A percentile compares a stretch with the other conserved stretches of the same genome.
Conservation (phyloP, 805 yeast species). For the Candida stauntonica region DNA sequence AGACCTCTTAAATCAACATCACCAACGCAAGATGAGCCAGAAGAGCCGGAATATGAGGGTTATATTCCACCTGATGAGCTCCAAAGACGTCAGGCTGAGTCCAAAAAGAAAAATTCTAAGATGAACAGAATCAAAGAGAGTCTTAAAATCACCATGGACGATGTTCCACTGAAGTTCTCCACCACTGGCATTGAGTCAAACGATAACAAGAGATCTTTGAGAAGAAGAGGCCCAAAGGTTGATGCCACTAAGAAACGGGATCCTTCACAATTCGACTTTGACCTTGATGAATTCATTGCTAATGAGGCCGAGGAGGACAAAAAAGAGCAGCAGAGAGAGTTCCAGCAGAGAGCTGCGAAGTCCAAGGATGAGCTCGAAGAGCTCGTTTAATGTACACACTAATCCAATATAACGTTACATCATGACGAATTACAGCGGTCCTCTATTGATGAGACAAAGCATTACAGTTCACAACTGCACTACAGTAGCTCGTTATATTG, state of each 20-base stretch:
- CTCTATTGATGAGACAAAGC: too few relatives aligned
- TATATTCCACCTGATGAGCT: slow-evolving; percentile 26
- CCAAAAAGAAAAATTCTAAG: slow-evolving; percentile 11
- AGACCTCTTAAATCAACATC: neutral
- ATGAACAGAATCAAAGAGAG: slow-evolving; percentile 12
- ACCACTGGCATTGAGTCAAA: neutral
- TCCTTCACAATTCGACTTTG: slow-evolving; percentile 26
- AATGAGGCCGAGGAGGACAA: slow-evolving; percentile 18
- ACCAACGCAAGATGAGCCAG: slow-evolving; percentile 1
- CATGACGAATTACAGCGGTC: too few relatives aligned
- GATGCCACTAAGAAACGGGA: slow-evolving; percentile 8
- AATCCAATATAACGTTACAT: neutral
- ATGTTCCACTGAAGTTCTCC: slow-evolving; percentile 23
- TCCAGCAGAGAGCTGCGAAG: slow-evolving; percentile 14
- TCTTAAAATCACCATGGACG: slow-evolving; percentile 18
- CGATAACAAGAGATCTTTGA: slow-evolving; percentile 4
- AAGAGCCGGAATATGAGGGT: slow-evolving; percentile 10
- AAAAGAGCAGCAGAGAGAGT: slow-evolving; percentile 15
- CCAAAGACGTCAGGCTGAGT: slow-evolving; percentile 10
- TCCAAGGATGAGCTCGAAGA: slow-evolving; percentile 19
- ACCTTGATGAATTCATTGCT: slow-evolving; percentile 25
- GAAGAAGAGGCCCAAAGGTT: slow-evolving; percentile 23
- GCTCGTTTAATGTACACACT: slow-evolving; percentile 11
- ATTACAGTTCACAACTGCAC: neutral
- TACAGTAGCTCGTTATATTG: neutral